Evolutionary conservation across 83 land plant genomes (phyloP).

Genomic region (Thuja plicata): DNA sequence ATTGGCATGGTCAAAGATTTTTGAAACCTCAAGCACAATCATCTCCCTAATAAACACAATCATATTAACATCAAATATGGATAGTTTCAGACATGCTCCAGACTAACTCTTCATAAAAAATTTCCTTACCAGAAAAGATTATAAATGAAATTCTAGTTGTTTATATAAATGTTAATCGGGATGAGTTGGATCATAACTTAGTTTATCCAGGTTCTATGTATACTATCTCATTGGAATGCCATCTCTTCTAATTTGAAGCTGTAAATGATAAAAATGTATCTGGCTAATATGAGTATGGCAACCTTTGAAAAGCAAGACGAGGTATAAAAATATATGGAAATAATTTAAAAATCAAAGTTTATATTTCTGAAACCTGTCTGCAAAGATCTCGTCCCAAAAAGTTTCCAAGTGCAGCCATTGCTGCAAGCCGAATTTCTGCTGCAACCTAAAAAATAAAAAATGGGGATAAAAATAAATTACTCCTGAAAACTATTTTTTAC

Average conservation of each 20-base stretch:
- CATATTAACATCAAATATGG: neutral
- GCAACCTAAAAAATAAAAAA: constrained; percentile 13
- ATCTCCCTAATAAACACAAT: neutral
- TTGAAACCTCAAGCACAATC: neutral
- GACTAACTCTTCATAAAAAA: neutral
- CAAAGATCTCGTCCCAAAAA: constrained; percentile 25
- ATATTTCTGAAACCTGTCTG: constrained; percentile 6
- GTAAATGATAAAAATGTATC: neutral
- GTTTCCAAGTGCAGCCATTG: constrained; percentile 25
- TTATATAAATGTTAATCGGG: too few relatives aligned
- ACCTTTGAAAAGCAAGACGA: neutral
- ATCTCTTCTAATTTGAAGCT: neutral
- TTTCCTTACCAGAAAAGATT: neutral
- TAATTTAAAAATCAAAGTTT: neutral
- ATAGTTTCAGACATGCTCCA: neutral
- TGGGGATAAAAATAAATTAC: neutral
- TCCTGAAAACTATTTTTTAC: neutral
- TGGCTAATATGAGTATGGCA: neutral
- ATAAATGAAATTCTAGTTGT: too few relatives aligned
- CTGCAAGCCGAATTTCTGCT: constrained; percentile 19
- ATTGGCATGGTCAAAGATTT: neutral
- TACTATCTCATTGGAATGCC: neutral
- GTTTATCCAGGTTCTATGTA: neutral
- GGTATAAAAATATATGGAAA: neutral
- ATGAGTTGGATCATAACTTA: too few relatives aligned